These are phyloP conservation scores for Penicillium argentinense DNA, from an alignment of 495 filamentous ascomycete species.

Conservation along the genomic window DNA sequence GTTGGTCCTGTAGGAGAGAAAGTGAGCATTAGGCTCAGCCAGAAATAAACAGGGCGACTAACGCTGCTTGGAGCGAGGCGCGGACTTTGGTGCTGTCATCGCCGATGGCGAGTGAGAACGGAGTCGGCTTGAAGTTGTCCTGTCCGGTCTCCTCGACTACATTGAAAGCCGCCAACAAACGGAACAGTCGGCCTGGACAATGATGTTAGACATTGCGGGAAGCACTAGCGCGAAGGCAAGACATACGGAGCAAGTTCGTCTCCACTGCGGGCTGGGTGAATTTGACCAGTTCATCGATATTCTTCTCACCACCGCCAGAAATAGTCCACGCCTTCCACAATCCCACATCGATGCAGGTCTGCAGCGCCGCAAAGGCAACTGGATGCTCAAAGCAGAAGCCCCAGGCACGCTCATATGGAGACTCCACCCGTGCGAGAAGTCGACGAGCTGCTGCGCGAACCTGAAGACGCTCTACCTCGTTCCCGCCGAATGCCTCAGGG, in stretches of 20 bases:
- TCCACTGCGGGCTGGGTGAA: slow-evolving; percentile 20
- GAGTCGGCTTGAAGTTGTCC: slow-evolving; percentile 35
- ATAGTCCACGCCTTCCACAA: slow-evolving; percentile 30
- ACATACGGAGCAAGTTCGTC: slow-evolving; percentile 27
- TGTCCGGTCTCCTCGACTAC: slow-evolving; percentile 35
- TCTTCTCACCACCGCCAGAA: slow-evolving; percentile 23
- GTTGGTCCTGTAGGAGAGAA: slow-evolving; percentile 15
- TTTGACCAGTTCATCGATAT: slow-evolving; percentile 21
- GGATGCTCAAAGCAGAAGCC: slow-evolving; percentile 33
- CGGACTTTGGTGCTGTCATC: slow-evolving; percentile 34
- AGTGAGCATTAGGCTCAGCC: background rate
- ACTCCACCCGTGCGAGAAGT: slow-evolving; percentile 27
- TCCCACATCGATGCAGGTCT: slow-evolving; percentile 28
- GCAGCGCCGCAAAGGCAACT: slow-evolving; percentile 28
- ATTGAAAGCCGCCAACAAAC: slow-evolving; percentile 39
- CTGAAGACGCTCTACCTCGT: slow-evolving; percentile 28
- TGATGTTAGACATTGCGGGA: background rate
- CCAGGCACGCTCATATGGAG: slow-evolving; percentile 29
- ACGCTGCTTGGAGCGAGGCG: slow-evolving; percentile 37
- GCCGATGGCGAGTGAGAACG: slow-evolving; percentile 38
- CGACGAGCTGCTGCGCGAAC: slow-evolving; percentile 28
- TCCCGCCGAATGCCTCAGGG: slow-evolving; percentile 16
- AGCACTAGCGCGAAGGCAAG: background rate
- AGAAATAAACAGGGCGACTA: slow-evolving; percentile 7
- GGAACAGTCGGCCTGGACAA: slow-evolving; percentile 37